Percentiles rank a stretch among this genome's conserved stretches.
Conservation (phyloP, 73 alveolate genomes). For the Loxodes magnus region DNA sequence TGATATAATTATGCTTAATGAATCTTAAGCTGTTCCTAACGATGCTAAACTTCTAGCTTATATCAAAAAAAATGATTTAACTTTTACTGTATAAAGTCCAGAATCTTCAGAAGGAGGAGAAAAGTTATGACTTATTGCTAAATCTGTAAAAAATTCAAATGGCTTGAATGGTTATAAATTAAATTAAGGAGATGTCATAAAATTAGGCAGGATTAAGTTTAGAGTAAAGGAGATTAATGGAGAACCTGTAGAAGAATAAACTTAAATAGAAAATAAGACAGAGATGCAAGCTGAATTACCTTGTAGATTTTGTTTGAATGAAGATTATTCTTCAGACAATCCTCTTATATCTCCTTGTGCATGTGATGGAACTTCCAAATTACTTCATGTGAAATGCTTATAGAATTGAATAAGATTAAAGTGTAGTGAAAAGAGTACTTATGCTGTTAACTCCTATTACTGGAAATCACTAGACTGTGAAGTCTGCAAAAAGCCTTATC, state of each 20-base stretch:
- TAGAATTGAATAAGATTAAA: constrained; percentile 51
- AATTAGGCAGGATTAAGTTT: constrained; percentile 48
- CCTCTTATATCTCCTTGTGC: constrained; percentile 80
- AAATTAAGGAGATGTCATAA: constrained; percentile 33
- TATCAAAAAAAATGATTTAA: too few relatives aligned
- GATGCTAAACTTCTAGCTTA: too few relatives aligned
- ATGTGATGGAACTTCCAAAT: constrained; percentile 78
- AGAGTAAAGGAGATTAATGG: constrained; percentile 44
- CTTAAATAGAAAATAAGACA: constrained; percentile 46
- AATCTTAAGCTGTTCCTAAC: too few relatives aligned
- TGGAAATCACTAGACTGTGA: constrained; percentile 85
- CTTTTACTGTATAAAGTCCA: too few relatives aligned
- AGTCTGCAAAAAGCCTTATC: constrained; percentile 71
- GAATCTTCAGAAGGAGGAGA: too few relatives aligned
- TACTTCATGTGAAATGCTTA: constrained; percentile 65
- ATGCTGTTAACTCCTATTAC: constrained; percentile 7
- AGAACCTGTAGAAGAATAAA: too few relatives aligned
- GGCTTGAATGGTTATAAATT: constrained; percentile 34
- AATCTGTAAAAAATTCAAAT: constrained; percentile 24
- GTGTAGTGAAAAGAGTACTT: constrained; percentile 21
- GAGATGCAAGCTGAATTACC: constrained; percentile 1
- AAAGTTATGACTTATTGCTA: constrained; percentile 47
- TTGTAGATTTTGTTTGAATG: constrained; percentile 26
- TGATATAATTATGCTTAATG: too few relatives aligned
- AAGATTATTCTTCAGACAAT: constrained; percentile 27